Evolutionary conservation across 2,329 filamentous ascomycete species (phyloP), one percentile per base, ranked within the genome.

Genomic region (Acrodontium crateriforme): DNA sequence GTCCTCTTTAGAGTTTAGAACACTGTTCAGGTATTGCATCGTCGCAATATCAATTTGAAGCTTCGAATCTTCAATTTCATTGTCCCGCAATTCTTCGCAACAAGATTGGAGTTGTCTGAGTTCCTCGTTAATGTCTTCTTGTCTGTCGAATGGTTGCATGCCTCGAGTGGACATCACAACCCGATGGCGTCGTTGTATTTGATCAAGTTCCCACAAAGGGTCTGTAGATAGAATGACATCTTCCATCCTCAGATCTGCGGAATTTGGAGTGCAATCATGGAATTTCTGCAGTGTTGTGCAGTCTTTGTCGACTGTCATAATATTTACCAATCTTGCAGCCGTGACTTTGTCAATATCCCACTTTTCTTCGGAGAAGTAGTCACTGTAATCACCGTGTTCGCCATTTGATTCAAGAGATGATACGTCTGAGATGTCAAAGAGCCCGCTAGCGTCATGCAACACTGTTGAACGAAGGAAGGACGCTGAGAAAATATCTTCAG

Each of bases 161-260:
- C 32, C 37, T 12, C 25, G 16, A 2, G 29, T 24, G 10, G 28
- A 22, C 14, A 45, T 23, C 3, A 27, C 29, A 3, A 45, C 31
- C 3, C 28, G 29, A 24, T 48, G 41, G 10, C 44, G 31, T 9
- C 33, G 25, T 10, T 51, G 40, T 4, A 67, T 59, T 3, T 34
- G 34, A n/a, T 46, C 35, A 28, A 65, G 36, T 37, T 67, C 63
- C 14, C 56, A 38, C 18, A 62, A 56, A 34, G 59, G 48, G 36
- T 67, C 61, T 3, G 49, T 53, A 3, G n/a, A 29, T 5, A 69
- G 46, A 0, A 69, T 27, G 3, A 67, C 65, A 18, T 56, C 31
- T 28, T 68, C 62, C 7, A 59, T 32, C 35, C 60, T 67, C 10
- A 44, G 42, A 5, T 37, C 27, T 15, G 32, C 24, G 5, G 40